phyloP scores from a whole-genome alignment of 805 yeast genomes.

The Metschnikowia santaceciliae region DNA sequence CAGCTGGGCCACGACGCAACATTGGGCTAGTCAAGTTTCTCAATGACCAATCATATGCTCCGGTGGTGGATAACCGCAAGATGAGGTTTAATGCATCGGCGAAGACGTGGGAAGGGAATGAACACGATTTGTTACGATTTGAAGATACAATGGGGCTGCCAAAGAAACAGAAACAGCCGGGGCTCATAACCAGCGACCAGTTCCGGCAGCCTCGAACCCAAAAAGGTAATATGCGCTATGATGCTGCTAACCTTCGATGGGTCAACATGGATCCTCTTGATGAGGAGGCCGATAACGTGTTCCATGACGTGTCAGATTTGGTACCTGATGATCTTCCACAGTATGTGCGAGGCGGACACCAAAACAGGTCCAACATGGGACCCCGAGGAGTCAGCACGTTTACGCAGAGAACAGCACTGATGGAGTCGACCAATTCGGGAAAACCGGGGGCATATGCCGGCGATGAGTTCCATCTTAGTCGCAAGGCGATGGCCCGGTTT shows the following conservation, averaged over 20 bases:
- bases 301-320: constrained; percentile 48
- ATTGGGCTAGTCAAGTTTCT: constrained; percentile 32
- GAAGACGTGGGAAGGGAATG: constrained; percentile 64
- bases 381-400: constrained; percentile 33
- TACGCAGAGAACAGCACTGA: constrained; percentile 36
- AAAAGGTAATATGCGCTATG: constrained; percentile 52
- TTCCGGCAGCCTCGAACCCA: constrained; percentile 20
- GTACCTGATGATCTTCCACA: constrained; percentile 22
- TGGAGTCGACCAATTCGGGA: constrained; percentile 19
- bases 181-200: constrained; percentile 32
- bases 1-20: constrained; percentile 1
- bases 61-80: constrained; percentile 18
- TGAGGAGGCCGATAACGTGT: constrained; percentile 34
- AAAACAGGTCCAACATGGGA: neutral
- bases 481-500: constrained; percentile 28
- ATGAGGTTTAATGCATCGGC: constrained; percentile 54
- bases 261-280: constrained; percentile 42
- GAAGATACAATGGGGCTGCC: constrained; percentile 27
- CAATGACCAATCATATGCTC: constrained; percentile 19
- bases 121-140: constrained; percentile 50
- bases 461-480: constrained; percentile 26
- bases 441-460: constrained; percentile 13
- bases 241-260: constrained; percentile 56
- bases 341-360: constrained; percentile 5
- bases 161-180: constrained; percentile 28